Evolutionary conservation across 2,329 filamentous ascomycete species (phyloP).

Genomic region (Elsinoe perseae): DNA sequence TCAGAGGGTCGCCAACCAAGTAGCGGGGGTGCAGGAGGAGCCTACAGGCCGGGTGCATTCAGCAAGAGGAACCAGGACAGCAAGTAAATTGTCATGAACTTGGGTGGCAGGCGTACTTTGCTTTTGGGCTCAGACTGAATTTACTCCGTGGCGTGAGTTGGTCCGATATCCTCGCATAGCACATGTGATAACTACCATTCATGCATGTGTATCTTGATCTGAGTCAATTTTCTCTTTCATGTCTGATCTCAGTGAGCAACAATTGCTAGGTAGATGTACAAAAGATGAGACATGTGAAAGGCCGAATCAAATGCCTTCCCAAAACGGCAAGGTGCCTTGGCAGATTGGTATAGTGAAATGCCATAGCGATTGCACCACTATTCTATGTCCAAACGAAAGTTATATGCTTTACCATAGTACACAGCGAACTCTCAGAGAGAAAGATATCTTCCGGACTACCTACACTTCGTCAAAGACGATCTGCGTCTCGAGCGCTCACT

Average conservation of each 20-base stretch:
- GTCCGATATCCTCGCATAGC: background rate
- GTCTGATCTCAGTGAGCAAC: too few relatives aligned
- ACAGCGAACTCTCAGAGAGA: too few relatives aligned
- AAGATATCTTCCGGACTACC: too few relatives aligned
- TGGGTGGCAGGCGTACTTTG: slow-evolving; percentile 4
- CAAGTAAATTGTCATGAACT: background rate
- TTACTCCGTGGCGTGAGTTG: background rate
- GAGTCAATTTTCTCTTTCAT: background rate
- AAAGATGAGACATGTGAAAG: background rate
- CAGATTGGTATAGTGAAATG: slow-evolving; percentile 14
- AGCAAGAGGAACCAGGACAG: slow-evolving; percentile 13
- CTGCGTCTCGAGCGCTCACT: too few relatives aligned
- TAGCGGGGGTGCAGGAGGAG: slow-evolving; percentile 17
- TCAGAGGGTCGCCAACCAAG: slow-evolving; percentile 17
- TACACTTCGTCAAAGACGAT: too few relatives aligned
- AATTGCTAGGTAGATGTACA: too few relatives aligned
- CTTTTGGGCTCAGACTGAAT: background rate
- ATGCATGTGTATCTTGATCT: background rate
- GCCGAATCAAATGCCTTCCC: slow-evolving; percentile 1
- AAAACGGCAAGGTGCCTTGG: slow-evolving; percentile 12
- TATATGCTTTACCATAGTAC: background rate
- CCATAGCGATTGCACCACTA: background rate
- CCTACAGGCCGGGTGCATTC: slow-evolving; percentile 19
- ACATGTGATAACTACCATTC: background rate
- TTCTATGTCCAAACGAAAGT: background rate